Base-by-base conservation (phyloP, 345 rosid genomes). In the Populus euphratica region DNA sequence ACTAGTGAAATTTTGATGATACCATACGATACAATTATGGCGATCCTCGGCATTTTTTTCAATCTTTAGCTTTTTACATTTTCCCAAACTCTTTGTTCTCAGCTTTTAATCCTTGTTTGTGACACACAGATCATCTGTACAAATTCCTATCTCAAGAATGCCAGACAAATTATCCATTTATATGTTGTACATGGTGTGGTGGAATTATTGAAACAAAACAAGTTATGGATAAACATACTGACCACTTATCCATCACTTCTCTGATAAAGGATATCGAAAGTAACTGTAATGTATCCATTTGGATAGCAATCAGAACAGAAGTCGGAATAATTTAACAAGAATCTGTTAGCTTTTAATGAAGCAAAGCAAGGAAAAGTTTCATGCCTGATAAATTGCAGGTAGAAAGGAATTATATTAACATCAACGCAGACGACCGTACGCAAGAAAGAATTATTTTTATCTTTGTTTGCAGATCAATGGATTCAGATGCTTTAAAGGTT, bases 241-340 rank as follows among this genome's bases (percentile, higher is more conserved):
- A 91, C 94, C 90, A 72, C 49, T 76, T 88, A 88, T 11, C 94
- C 90, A 75, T 88, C 88, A 23, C 10, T 20, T 41, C 74, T 77
- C 81, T 85, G 86, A 49, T 66, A 75, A 64, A 62, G 72, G 49
- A 88, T 81, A 71, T 91, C 91, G 2, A 89, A 86, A 49, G 86
- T 85, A 49, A 88, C 82, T 14, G 89, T 85, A 76, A 88, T 82
- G 74, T 87, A 83, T 59, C 94, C 92, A 5, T 73, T 76, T 8
- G 91, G 94, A 83, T 91, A 14, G 6, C 36, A 33, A 4, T 27
- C 38, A 29, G 36, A 27, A 17, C 16, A 65, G 8, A 16, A 14
- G 39, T 8, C 1, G 7, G 21, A 25, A 27, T 44, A n/a, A 72
- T 31, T 63, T 36, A 59, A 33, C 50, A 52, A 56, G 2, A 71